These are phyloP conservation scores for Nicotiana sylvestris DNA, from an alignment of 257 asterid genomes.

Conservation along the genomic window DNA sequence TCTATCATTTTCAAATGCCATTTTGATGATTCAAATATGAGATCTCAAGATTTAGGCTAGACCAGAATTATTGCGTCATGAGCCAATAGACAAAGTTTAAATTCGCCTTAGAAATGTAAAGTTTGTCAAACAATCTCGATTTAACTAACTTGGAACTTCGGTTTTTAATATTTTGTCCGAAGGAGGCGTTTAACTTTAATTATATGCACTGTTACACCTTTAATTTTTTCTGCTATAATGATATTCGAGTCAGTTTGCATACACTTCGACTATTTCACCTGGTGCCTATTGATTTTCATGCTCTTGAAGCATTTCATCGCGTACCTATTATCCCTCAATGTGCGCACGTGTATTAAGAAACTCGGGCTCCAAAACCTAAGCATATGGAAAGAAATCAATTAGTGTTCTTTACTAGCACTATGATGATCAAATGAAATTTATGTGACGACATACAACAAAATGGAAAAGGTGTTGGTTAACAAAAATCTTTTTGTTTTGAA, in stretches of 20 bases:
- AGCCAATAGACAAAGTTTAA: neutral
- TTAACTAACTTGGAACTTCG: neutral
- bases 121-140: neutral
- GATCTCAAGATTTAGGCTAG: neutral
- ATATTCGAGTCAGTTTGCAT: no score
- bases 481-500: neutral
- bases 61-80: neutral
- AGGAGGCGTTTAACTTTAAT: neutral
- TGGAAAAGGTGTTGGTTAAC: neutral
- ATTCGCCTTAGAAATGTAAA: neutral
- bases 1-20: neutral
- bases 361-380: rapidly evolving
- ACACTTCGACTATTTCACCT: no score
- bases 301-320: rapidly evolving
- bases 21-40: no score
- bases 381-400: no score
- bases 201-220: no score
- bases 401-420: no score
- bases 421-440: neutral
- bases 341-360: no score
- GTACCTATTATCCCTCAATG: no score
- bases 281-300: no score
- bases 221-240: no score
- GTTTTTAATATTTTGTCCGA: neutral
- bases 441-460: neutral